phyloP scores from a whole-genome alignment of 2,329 filamentous ascomycete genomes.

The Chrysoporthe austroafricana region DNA sequence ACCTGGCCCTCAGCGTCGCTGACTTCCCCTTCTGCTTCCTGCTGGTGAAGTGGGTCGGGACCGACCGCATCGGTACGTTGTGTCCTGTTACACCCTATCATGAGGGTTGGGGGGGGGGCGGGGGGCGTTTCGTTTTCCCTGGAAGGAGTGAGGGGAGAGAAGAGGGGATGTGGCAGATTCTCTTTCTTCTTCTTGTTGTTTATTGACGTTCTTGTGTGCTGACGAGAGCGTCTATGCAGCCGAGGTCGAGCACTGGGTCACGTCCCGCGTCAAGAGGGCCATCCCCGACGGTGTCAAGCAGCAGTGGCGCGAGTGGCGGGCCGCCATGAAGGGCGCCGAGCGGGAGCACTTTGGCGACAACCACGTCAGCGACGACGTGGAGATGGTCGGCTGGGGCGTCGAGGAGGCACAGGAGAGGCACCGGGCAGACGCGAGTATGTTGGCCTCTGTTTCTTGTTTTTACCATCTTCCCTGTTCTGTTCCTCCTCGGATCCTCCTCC shows the following conservation, averaged over 20 bases:
- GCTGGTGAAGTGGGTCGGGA: slow-evolving; percentile 79
- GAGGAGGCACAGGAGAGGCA: slow-evolving; percentile 65
- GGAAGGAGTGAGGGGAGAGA: no score
- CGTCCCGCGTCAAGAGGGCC: slow-evolving; percentile 60
- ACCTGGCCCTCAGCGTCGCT: slow-evolving; percentile 77
- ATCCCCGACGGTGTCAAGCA: slow-evolving; percentile 64
- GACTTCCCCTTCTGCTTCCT: slow-evolving; percentile 97
- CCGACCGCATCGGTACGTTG: slow-evolving; percentile 76
- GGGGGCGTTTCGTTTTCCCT: no score
- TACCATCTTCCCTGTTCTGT: background rate
- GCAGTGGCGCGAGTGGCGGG: slow-evolving; percentile 54
- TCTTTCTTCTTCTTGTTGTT: no score
- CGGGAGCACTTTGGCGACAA: slow-evolving; percentile 47
- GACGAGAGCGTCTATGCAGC: slow-evolving; percentile 42
- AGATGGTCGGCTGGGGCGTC: slow-evolving; percentile 63
- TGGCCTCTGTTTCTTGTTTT: background rate
- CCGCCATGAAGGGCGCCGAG: slow-evolving; percentile 51
- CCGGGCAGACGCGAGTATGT: slow-evolving; percentile 75
- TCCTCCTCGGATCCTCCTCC: background rate
- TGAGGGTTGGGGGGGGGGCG: background rate
- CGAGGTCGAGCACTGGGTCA: slow-evolving; percentile 67
- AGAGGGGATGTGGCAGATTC: no score
- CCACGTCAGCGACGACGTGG: slow-evolving; percentile 49
- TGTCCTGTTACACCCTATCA: slow-evolving; percentile 26
- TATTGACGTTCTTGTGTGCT: background rate